A percentile compares a stretch with the other conserved stretches of the same genome.
These are phyloP conservation scores for Bryoglossum gracile DNA, from an alignment of 495 filamentous ascomycete genomes.

Conservation along the genomic window DNA sequence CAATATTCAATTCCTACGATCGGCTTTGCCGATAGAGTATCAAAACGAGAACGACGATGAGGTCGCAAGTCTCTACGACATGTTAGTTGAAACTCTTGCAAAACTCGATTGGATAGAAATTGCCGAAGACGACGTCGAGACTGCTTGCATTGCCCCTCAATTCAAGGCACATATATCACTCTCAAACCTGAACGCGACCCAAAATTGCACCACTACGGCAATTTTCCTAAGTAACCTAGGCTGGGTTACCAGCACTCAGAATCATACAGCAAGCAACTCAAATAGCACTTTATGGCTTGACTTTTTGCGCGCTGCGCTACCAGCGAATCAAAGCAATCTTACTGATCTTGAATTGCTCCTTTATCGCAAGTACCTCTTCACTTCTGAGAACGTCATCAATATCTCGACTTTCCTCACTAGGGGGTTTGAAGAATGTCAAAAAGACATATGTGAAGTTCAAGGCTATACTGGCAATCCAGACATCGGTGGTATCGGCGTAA, in stretches of 20 bases:
- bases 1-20: conserved; percentile 1
- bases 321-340: background rate
- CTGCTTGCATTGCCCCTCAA: background rate
- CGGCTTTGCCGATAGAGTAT: background rate
- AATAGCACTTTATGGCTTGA: conserved; percentile 5
- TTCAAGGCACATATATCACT: background rate
- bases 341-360: conserved; percentile 3
- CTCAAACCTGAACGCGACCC: background rate
- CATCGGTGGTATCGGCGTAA: conserved; percentile 8
- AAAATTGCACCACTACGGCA: conserved; percentile 5
- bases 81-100: background rate
- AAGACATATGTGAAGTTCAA: conserved; percentile 1
- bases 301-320: conserved; percentile 1
- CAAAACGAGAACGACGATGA: background rate
- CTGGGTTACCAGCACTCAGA: background rate
- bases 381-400: background rate
- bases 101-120: background rate
- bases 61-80: background rate
- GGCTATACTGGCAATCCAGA: conserved; percentile 9
- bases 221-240: background rate
- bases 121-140: background rate
- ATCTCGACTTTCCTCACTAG: background rate
- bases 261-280: background rate
- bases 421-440: background rate
- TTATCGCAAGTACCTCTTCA: background rate